Base-by-base conservation (phyloP, 208 protist genomes). In the Trypanosoma lewisi region DNA sequence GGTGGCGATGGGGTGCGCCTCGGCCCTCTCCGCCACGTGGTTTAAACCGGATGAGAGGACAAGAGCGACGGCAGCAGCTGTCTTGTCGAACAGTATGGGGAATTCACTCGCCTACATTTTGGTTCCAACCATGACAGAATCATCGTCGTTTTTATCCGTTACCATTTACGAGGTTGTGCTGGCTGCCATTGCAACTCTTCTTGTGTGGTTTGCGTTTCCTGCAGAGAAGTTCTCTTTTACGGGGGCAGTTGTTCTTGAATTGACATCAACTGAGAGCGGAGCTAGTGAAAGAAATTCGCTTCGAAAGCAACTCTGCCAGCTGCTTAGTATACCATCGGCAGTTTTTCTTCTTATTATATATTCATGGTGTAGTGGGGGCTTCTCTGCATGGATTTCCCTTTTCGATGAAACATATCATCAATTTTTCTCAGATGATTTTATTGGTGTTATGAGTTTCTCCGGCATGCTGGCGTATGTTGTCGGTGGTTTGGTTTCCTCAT, bases 361-460 rank as follows among this genome's bases (percentile, higher is more conserved):
- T 79, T 79, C 79, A 44, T 94, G 88, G 85, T 73, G 85, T 19
- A 83, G 81, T 77, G 88, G 88, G 47, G 88, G 85, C 23, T 94
- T 91, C 62, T 78, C 82, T 0, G 88, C 85, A 4, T 94, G 88
- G 85, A 85, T 90, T 42, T 92, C 85, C 0, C 83, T 94, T 55
- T 94, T 94, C 57, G 82, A 81, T 14, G 88, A 73, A 14, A 92
- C 82, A 17, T 90, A 89, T 58, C 71, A 77, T 12, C 67, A 73
- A 39, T 82, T 81, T 63, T 90, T 81, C 54, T 67, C 57, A 7
- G 78, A 87, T 42, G 56, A 64, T 49, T 92, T 94, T 73, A 91
- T 94, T 58, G 88, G 88, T 28, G 49, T 85, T 42, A 91, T 94
- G 83, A 88, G 83, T 73, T 94, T 92, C 67, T 83, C 76, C 9